A percentile compares a stretch with the other conserved stretches of the same genome.
phyloP scores from a whole-genome alignment of 2,329 filamentous ascomycete genomes.

The Nemania serpens region DNA sequence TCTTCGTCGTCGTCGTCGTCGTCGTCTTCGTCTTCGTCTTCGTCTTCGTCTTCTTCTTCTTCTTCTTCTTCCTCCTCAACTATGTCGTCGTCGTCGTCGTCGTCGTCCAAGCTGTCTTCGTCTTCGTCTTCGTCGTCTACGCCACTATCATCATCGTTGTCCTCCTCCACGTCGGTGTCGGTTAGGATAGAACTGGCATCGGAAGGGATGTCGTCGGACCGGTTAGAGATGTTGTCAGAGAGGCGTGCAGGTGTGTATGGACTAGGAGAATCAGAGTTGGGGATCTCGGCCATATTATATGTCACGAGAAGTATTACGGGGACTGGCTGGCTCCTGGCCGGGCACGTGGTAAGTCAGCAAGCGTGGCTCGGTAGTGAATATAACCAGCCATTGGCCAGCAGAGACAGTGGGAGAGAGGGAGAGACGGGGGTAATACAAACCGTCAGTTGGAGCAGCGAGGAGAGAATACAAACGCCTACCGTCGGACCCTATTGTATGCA shows the following conservation, averaged over 20 bases:
- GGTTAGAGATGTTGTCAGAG: conserved; percentile 11
- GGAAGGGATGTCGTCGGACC: neutral
- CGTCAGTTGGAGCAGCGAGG: too few species aligned
- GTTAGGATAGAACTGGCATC: conserved; percentile 4
- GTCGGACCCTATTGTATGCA: neutral
- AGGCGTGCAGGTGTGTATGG: neutral
- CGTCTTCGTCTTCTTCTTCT: neutral
- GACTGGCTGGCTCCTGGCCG: conserved; percentile 2
- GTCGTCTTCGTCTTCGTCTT: conserved; percentile 9
- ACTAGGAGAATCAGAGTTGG: conserved; percentile 26
- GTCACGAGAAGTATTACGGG: neutral
- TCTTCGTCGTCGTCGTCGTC: conserved; percentile 5
- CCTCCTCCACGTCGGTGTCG: conserved; percentile 7
- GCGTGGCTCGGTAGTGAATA: neutral
- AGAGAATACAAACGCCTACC: neutral
- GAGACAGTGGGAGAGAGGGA: too few species aligned
- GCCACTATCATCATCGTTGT: neutral
- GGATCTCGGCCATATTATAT: conserved; percentile 33
- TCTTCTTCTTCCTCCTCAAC: neutral
- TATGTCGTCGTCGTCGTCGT: neutral
- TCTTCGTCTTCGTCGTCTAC: neutral
- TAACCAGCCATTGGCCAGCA: neutral
- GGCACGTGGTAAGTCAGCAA: neutral
- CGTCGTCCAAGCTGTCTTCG: too few species aligned
- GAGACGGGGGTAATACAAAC: too few species aligned